Evolutionary conservation across 441 rosid species (phyloP), one percentile per base, ranked within the genome.

Genomic region (Pelargonium citronellum): DNA sequence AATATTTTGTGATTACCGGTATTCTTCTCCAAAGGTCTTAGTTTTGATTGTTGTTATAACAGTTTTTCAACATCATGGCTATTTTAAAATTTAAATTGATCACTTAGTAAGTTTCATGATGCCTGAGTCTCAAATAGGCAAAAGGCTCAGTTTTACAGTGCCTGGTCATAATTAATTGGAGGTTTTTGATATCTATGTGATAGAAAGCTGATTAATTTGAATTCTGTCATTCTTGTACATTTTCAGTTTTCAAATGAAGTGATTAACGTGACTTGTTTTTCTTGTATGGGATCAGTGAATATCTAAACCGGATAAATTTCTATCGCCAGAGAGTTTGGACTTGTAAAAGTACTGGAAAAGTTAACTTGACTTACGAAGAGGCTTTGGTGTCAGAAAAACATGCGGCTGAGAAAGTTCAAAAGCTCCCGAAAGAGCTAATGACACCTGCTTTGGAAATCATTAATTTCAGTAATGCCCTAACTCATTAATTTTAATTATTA

Each of bases 301-400:
- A 91, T 83, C 77, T 95, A 90, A 89, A 85, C 76, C 74, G 95
- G 72, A 66, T 87, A 74, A 91, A 92, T 81, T 78, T 95, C 34
- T 95, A 95, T 70, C 90, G 89, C 44, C 87, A 85, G 78, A 90
- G 96, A 79, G 78, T 85, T 70, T 95, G 99, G 99, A 84, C 84
- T 37, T 95, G 99, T 78, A 88, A 87, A 85, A 78, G 85, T 77
- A 95, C 90, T 37, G 98, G 96, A 13, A 95, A 91, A 84, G 71
- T 85, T 68, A 83, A 91, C 83, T 74, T 95, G 87, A 95, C 97
- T 62, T 95, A 82, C 67, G 97, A 95, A 80, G 98, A 91, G 88
- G 98, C 99, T 69, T 80, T 92, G 84, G 90, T 91, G 22, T 91
- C 91, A 24, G 99, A 95, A 81, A 91, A 83, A 77, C 73, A 62